phyloP scores from a whole-genome alignment of 768 basidiomycete genomes.

The Serpula lacrymans region DNA sequence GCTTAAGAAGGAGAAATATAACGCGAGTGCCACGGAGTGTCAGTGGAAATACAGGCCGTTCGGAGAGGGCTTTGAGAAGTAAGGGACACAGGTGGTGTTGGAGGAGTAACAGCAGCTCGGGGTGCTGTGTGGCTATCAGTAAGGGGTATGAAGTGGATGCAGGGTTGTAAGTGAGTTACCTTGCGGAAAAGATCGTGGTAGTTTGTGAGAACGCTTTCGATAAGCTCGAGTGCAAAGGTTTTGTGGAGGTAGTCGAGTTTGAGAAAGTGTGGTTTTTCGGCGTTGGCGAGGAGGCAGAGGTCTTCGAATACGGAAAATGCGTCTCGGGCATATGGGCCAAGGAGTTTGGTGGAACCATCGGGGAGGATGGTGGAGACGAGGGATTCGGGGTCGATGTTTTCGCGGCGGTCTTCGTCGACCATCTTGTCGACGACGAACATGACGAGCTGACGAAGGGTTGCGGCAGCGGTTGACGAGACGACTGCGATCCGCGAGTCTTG shows the following conservation, averaged over 20 bases:
- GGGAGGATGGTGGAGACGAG: constrained; percentile 55
- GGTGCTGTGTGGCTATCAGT: constrained; percentile 47
- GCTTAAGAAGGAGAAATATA: constrained; percentile 89
- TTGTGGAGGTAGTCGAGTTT: constrained; percentile 81
- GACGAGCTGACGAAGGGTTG: constrained; percentile 90
- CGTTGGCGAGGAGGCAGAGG: constrained; percentile 82
- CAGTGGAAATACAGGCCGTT: constrained; percentile 79
- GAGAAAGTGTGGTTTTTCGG: constrained; percentile 77
- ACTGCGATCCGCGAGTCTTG: constrained; percentile 96
- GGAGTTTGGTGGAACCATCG: constrained; percentile 56
- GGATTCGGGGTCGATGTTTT: constrained; percentile 14
- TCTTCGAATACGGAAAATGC: constrained; percentile 91
- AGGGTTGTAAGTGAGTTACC: constrained; percentile 37
- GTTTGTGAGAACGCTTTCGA: constrained; percentile 94
- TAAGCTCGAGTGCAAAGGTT: constrained; percentile 95
- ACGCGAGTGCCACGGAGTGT: constrained; percentile 90
- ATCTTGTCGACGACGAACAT: constrained; percentile 99
- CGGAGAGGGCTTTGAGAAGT: constrained; percentile 80
- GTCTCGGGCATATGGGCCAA: constrained; percentile 79
- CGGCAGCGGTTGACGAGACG: constrained; percentile 95
- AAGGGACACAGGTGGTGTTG: constrained; percentile 89
- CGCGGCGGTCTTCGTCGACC: constrained; percentile 64
- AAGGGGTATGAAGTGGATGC: neutral
- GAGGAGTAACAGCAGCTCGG: constrained; percentile 82
- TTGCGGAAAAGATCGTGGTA: constrained; percentile 83